These are phyloP conservation scores for Lepiota venenata DNA, from an alignment of 768 basidiomycete genomes.

Conservation along the genomic window DNA sequence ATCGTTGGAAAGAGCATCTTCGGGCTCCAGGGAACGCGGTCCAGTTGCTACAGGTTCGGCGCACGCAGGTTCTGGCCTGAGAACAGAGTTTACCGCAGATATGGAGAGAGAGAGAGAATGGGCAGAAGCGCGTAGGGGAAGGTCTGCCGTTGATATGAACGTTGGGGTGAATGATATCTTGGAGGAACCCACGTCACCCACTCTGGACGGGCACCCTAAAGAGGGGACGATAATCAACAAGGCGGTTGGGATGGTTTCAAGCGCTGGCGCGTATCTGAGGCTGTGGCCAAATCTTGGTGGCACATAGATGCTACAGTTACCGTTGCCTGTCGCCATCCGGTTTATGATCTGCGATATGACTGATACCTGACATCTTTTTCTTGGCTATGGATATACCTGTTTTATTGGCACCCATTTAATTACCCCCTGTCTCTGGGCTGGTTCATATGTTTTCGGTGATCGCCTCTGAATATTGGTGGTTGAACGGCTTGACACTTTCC, in stretches of 20 bases:
- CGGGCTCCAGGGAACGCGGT: conserved; percentile 5
- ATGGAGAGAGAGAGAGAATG: conserved; percentile 3
- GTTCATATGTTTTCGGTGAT: too few relatives aligned
- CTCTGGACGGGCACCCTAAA: conserved; percentile 12
- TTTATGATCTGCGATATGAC: background rate
- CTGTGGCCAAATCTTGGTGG: conserved; percentile 28
- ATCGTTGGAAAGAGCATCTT: conserved; percentile 10
- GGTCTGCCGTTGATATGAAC: conserved; percentile 3
- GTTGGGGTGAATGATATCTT: conserved; percentile 14
- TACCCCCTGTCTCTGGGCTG: too few relatives aligned
- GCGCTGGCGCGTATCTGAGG: conserved; percentile 75
- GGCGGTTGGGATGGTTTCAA: conserved; percentile 77
- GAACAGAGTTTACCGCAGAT: background rate
- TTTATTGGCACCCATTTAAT: too few relatives aligned
- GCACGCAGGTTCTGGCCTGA: background rate
- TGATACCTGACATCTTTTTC: too few relatives aligned
- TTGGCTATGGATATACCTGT: too few relatives aligned
- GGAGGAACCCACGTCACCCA: conserved; percentile 16
- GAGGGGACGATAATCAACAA: conserved; percentile 39
- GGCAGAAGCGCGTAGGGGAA: conserved; percentile 7
- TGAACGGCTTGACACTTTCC: background rate
- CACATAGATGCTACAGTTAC: background rate
- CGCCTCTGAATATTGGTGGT: background rate
- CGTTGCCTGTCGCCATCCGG: background rate
- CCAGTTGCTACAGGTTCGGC: conserved; percentile 6